These are phyloP conservation scores for Hypoxylon perforatum DNA, from an alignment of 495 filamentous ascomycete species.

Conservation along the genomic window DNA sequence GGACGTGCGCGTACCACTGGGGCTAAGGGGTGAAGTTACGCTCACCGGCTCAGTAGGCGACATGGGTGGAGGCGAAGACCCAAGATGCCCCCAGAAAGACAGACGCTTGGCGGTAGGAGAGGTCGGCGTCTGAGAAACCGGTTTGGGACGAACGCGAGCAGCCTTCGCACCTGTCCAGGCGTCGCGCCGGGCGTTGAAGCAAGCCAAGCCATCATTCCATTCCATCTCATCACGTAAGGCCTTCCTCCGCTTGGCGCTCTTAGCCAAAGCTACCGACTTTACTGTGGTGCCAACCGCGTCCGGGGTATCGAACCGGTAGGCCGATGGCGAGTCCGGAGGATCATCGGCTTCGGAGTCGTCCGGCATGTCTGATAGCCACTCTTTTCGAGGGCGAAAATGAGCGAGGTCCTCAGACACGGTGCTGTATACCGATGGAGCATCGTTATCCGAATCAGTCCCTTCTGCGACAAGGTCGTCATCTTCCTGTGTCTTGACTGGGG, in stretches of 20 bases:
- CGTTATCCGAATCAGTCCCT: slow-evolving; percentile 46
- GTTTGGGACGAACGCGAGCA: slow-evolving; percentile 54
- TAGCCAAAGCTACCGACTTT: slow-evolving; percentile 50
- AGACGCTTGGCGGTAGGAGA: slow-evolving; percentile 49
- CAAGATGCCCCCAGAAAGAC: slow-evolving; percentile 47
- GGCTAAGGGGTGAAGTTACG: slow-evolving; percentile 36
- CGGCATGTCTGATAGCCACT: slow-evolving; percentile 62
- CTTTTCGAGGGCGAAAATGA: slow-evolving; percentile 54
- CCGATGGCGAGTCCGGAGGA: slow-evolving; percentile 43
- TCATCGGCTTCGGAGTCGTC: slow-evolving; percentile 49
- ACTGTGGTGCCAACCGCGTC: slow-evolving; percentile 65
- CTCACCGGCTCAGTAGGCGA: slow-evolving; percentile 37
- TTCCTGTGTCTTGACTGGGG: slow-evolving; percentile 1
- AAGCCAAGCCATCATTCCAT: slow-evolving; percentile 85
- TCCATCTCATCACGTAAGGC: slow-evolving; percentile 76
- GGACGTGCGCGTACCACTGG: slow-evolving; percentile 42
- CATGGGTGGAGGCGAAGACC: slow-evolving; percentile 34
- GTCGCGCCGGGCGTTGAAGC: slow-evolving; percentile 79
- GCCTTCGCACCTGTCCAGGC: slow-evolving; percentile 85
- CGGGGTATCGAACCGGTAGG: slow-evolving; percentile 73
- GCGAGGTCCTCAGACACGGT: slow-evolving; percentile 57
- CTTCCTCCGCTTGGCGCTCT: slow-evolving; percentile 69
- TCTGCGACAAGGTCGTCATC: slow-evolving; percentile 21
- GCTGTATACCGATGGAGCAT: slow-evolving; percentile 58
- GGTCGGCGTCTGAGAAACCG: slow-evolving; percentile 40